Conservation (phyloP, 306 rosid genomes). For the Cercis canadensis region DNA sequence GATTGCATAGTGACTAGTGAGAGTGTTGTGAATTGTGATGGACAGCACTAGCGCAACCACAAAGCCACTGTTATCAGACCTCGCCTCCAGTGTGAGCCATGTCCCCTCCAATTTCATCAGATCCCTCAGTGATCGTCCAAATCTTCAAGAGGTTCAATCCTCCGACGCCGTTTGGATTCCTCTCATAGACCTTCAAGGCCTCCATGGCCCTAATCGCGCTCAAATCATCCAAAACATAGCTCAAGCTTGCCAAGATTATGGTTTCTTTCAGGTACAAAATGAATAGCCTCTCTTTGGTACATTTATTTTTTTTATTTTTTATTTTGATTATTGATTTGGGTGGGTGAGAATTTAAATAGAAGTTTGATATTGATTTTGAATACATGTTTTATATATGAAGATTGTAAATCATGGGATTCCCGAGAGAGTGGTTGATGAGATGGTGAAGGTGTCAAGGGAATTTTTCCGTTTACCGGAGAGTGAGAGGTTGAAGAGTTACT, state of each 20-base stretch:
- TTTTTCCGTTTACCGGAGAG: constrained; percentile 69
- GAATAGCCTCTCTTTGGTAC: too few relatives aligned
- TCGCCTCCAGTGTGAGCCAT: not conserved
- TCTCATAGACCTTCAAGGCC: constrained; percentile 37
- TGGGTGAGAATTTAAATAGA: too few relatives aligned
- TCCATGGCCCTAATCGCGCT: constrained; percentile 17
- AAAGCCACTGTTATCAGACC: constrained; percentile 29
- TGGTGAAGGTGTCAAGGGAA: constrained; percentile 55
- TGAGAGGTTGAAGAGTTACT: constrained; percentile 78
- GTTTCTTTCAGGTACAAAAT: constrained; percentile 38
- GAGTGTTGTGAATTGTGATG: too few relatives aligned
- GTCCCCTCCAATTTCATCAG: constrained; percentile 37
- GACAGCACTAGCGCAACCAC: not conserved
- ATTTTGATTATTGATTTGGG: too few relatives aligned
- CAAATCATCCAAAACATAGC: constrained; percentile 32
- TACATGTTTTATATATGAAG: constrained; percentile 35
- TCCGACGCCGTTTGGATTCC: constrained; percentile 32
- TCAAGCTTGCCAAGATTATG: constrained; percentile 43
- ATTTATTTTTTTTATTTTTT: too few relatives aligned
- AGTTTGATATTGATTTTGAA: too few relatives aligned
- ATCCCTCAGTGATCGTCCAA: constrained; percentile 37
- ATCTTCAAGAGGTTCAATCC: constrained; percentile 26
- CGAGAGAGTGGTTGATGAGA: constrained; percentile 46
- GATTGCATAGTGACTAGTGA: not conserved
- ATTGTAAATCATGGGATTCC: constrained; percentile 72